These are phyloP conservation scores for Boletus patriciae DNA, from an alignment of 768 basidiomycete genomes.

Conservation along the genomic window DNA sequence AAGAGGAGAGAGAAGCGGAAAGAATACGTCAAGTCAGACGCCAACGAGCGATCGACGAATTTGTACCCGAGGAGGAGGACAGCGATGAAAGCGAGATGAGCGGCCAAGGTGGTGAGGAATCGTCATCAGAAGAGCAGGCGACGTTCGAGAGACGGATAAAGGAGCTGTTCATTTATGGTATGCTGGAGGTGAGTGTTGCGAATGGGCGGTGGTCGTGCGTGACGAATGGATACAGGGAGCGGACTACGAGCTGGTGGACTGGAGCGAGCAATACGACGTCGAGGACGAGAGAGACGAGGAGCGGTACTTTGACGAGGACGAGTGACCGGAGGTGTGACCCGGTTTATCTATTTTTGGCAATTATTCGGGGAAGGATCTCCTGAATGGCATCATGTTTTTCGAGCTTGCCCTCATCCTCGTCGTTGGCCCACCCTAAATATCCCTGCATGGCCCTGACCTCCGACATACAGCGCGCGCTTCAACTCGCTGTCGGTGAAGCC, in stretches of 20 bases:
- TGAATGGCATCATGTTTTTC: not conserved
- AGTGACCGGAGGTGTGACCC: conserved; percentile 24
- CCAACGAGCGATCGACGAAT: conserved; percentile 40
- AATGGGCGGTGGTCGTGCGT: not conserved
- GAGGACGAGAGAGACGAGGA: conserved; percentile 66
- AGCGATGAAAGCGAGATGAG: conserved; percentile 52
- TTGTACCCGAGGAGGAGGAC: conserved; percentile 62
- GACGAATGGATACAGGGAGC: conserved; percentile 45
- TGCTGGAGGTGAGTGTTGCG: conserved; percentile 57
- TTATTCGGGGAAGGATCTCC: conserved; percentile 13
- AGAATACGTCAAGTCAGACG: conserved; percentile 50
- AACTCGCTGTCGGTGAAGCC: conserved; percentile 47
- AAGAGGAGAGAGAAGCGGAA: conserved; percentile 76
- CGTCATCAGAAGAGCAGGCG: conserved; percentile 48
- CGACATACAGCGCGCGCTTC: conserved; percentile 52
- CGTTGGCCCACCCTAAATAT: conserved; percentile 43
- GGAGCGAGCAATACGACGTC: conserved; percentile 67
- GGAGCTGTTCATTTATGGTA: conserved; percentile 74
- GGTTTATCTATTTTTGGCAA: conserved; percentile 9
- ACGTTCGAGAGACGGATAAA: conserved; percentile 61
- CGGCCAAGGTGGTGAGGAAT: conserved; percentile 36
- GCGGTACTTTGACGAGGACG: conserved; percentile 71
- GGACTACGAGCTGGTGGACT: conserved; percentile 72
- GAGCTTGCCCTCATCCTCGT: conserved; percentile 44
- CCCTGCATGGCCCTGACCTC: conserved; percentile 37